phyloP scores from a whole-genome alignment of 1,139 yeast species.

The Scheffersomyces quercinus region DNA sequence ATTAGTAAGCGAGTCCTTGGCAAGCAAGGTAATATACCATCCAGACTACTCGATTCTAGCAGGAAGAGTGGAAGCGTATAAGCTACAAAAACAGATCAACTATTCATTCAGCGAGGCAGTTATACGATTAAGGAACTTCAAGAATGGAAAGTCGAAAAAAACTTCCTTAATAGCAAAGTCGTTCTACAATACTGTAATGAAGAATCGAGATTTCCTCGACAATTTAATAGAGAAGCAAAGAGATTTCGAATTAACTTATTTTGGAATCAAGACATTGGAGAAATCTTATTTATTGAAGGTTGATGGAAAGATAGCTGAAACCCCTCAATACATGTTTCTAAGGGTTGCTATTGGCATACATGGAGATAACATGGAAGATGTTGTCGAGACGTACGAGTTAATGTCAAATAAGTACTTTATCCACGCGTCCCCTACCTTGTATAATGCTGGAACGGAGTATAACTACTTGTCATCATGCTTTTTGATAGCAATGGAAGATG shows the following conservation, averaged over 20 bases:
- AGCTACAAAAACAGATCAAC: slow-evolving; percentile 30
- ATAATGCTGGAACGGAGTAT: slow-evolving; percentile 52
- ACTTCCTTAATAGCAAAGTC: slow-evolving; percentile 20
- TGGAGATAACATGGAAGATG: slow-evolving; percentile 36
- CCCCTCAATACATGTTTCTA: slow-evolving; percentile 53
- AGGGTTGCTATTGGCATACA: slow-evolving; percentile 58
- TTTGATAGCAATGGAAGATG: slow-evolving; percentile 57
- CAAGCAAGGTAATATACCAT: slow-evolving; percentile 45
- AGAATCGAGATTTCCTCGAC: slow-evolving; percentile 36
- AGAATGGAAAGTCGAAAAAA: slow-evolving; percentile 10
- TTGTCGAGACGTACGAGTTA: slow-evolving; percentile 48
- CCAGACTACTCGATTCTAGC: slow-evolving; percentile 51
- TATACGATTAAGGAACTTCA: slow-evolving; percentile 16
- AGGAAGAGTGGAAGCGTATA: slow-evolving; percentile 42
- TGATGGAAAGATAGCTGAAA: slow-evolving; percentile 40
- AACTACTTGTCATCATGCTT: slow-evolving; percentile 56
- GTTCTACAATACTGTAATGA: slow-evolving; percentile 30
- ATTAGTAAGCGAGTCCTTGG: slow-evolving; percentile 45
- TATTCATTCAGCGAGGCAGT: slow-evolving; percentile 37
- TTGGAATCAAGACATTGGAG: slow-evolving; percentile 55
- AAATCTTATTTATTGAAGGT: slow-evolving; percentile 45
- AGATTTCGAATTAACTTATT: slow-evolving; percentile 47
- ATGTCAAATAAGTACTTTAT: slow-evolving; percentile 55
- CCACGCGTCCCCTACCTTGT: slow-evolving; percentile 58
- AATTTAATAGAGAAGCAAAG: slow-evolving; percentile 34